A percentile compares a stretch with the other conserved stretches of the same genome.
Conservation (phyloP, 805 yeast species). For the Priceomyces carsonii region DNA sequence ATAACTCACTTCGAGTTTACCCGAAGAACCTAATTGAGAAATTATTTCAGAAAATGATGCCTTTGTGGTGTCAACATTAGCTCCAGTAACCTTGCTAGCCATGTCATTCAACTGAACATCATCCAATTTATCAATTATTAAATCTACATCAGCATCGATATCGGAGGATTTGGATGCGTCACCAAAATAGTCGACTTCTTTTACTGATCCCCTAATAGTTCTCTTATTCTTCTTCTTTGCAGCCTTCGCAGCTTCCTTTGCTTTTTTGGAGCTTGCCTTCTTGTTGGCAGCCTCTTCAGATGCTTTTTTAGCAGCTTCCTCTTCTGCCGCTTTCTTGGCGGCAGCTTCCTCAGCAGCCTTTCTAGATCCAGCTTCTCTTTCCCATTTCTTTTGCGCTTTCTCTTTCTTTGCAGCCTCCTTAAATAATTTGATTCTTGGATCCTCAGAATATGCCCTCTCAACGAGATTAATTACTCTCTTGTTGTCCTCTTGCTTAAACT, state of each 20-base stretch:
- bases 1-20: conserved; percentile 53
- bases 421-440: conserved; percentile 92
- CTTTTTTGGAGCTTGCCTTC: conserved; percentile 67
- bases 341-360: conserved; percentile 93
- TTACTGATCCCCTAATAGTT: conserved; percentile 74
- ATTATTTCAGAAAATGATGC: conserved; percentile 57
- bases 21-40: conserved; percentile 51
- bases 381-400: conserved; percentile 95
- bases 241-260: conserved; percentile 94
- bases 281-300: conserved; percentile 67
- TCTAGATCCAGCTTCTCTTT: conserved; percentile 95
- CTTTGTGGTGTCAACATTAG: conserved; percentile 60
- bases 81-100: conserved; percentile 64
- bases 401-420: conserved; percentile 93
- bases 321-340: conserved; percentile 85
- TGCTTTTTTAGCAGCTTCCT: conserved; percentile 72
- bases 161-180: conserved; percentile 65
- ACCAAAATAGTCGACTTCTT: conserved; percentile 84
- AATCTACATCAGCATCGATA: conserved; percentile 78
- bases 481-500: conserved; percentile 96
- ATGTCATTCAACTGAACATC: conserved; percentile 77
- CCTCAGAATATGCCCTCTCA: conserved; percentile 84
- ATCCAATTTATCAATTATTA: conserved; percentile 75
- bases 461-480: conserved; percentile 83
- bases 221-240: conserved; percentile 98